Evolutionary conservation across 352 stramenopile genomes (phyloP), one percentile per base, ranked within the genome.

Genomic region (Phytopythium chamaehyphon): DNA sequence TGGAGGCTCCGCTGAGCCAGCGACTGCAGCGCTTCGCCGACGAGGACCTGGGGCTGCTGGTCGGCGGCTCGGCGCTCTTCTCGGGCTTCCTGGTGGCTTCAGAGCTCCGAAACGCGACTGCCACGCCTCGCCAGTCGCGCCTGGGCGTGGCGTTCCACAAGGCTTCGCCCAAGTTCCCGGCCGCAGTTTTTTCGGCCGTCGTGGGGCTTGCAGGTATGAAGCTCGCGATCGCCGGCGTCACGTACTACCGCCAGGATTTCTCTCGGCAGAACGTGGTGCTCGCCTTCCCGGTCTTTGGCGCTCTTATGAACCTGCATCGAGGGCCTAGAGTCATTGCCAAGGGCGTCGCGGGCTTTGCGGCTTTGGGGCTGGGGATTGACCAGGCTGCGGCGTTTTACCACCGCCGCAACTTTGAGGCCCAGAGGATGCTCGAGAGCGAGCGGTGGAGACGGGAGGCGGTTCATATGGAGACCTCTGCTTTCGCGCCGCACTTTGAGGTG

Each of bases 161-260:
- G 23, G 76, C 75, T 14, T 36, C 51, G 10, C 66, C 62, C 35
- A 66, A 76, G 43, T 47, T 82, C 36, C 75, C 70, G 19, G 39
- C 67, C 16, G 59, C 80, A 12, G 59, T 67, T 33, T 53, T 65
- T 45, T 81, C 75, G 0, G 57, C 65, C 0, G 65, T 67, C 6
- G 59, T 83, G 2, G 75, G 71, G 18, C 76, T 86, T 38, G 59
- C 72, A 31, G 75, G 69, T 37, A 82, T 86, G 66, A 86, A 86
- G 56, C 37, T 80, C 28, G 75, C 61, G 38, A 64, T 83, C 47
- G 54, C 54, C 0, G 67, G 60, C 8, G 75, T 86, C 40, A 64
- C 71, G 39, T 60, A 73, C 47, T 61, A 57, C 35, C 75, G 75
- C 15, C 63, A 77, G 40, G 75, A 86, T 61, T 83, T 82, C 50